phyloP scores from a whole-genome alignment of 345 rosid genomes.

The Linum lewisii region DNA sequence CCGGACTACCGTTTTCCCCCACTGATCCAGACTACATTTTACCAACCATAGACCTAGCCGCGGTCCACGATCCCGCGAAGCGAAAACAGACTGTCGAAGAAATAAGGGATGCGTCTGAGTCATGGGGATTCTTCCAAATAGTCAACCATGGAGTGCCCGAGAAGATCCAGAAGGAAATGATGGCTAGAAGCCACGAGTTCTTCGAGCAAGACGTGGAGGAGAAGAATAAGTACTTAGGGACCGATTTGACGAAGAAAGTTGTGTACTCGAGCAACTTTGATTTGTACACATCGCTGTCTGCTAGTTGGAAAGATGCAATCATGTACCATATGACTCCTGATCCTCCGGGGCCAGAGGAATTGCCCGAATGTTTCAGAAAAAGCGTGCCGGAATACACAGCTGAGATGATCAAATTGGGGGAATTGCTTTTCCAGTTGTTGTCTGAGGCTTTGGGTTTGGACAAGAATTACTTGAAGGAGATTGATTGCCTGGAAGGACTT shows the following conservation, averaged over 20 bases:
- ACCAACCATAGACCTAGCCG: too few relatives aligned
- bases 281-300: not conserved
- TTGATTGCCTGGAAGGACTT: too few relatives aligned
- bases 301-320: not conserved
- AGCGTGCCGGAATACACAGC: not conserved
- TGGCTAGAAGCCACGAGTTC: not conserved
- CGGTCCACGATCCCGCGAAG: not conserved
- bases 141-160: conserved; percentile 2
- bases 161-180: not conserved
- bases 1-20: not conserved
- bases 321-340: not conserved
- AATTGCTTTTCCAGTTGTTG: not conserved
- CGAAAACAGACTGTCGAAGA: not conserved
- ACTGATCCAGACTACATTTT: too few relatives aligned
- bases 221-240: not conserved
- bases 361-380: not conserved
- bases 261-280: not conserved
- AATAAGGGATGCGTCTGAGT: not conserved
- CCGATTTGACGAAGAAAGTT: not conserved
- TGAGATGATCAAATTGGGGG: not conserved
- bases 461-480: not conserved
- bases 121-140: not conserved
- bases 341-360: not conserved
- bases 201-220: not conserved
- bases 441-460: not conserved